Conservation (phyloP, 2,329 filamentous ascomycete genomes). For the Lecanicillium sp. region DNA sequence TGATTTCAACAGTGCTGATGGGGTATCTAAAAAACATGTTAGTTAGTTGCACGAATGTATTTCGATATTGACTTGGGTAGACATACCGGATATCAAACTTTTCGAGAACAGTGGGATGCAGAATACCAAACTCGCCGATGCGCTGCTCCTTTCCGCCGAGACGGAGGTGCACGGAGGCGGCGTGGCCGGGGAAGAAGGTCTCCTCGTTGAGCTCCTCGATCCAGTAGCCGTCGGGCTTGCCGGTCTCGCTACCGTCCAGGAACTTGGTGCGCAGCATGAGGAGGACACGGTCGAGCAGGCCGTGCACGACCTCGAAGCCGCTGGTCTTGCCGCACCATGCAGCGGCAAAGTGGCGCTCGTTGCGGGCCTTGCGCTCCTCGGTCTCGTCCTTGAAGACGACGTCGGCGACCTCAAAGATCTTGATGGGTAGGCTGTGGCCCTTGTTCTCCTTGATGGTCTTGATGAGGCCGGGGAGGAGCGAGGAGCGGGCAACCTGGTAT, state of each 20-base stretch:
- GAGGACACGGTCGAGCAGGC: constrained; percentile 84
- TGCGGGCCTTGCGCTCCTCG: constrained; percentile 78
- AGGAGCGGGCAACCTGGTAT: constrained; percentile 89
- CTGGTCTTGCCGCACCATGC: constrained; percentile 91
- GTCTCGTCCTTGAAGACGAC: constrained; percentile 83
- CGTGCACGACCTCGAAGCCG: constrained; percentile 94
- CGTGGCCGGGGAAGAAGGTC: constrained; percentile 87
- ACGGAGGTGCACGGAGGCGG: constrained; percentile 74
- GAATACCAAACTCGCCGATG: constrained; percentile 86
- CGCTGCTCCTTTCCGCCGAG: constrained; percentile 64
- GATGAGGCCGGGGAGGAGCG: constrained; percentile 74
- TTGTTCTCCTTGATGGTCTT: constrained; percentile 95
- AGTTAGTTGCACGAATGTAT: constrained; percentile 10
- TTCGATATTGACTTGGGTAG: not conserved
- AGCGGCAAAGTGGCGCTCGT: constrained; percentile 93
- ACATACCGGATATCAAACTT: constrained; percentile 80
- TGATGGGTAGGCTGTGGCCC: constrained; percentile 78
- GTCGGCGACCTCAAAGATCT: constrained; percentile 86
- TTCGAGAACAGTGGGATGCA: constrained; percentile 88
- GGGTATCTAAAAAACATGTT: constrained; percentile 55
- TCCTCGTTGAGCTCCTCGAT: constrained; percentile 86
- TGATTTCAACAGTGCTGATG: constrained; percentile 88
- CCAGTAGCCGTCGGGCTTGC: constrained; percentile 73
- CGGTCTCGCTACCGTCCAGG: constrained; percentile 49
- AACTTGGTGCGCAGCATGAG: constrained; percentile 84